These are phyloP conservation scores for Physaria fendleri DNA, from an alignment of 345 rosid species.

Conservation along the genomic window DNA sequence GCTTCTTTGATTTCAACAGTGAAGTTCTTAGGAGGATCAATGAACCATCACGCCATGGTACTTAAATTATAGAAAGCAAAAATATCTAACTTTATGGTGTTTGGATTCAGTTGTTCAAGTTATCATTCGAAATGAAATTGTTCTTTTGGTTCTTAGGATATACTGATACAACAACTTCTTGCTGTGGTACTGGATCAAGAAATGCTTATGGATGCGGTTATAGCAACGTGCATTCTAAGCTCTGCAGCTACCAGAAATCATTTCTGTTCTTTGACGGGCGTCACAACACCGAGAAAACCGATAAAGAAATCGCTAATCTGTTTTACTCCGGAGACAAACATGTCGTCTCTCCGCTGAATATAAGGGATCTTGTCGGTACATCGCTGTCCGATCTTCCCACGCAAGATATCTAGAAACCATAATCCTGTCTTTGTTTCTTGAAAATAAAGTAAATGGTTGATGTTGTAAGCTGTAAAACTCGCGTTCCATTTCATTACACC, in stretches of 20 bases:
- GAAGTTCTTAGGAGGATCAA: conserved; percentile 22
- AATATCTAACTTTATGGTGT: background rate
- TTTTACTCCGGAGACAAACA: conserved; percentile 24
- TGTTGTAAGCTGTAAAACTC: background rate
- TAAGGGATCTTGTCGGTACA: conserved; percentile 22
- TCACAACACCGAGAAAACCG: conserved; percentile 31
- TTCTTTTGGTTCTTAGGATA: conserved; percentile 15
- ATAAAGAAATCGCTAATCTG: conserved; percentile 15
- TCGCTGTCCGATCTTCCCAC: background rate
- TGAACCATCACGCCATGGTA: conserved; percentile 18
- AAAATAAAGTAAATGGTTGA: conserved; percentile 11
- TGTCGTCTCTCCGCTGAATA: conserved; percentile 23
- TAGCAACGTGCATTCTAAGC: conserved; percentile 26
- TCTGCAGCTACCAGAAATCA: conserved; percentile 24
- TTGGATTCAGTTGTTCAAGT: background rate
- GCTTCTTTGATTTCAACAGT: conserved; percentile 22
- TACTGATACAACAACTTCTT: conserved; percentile 22
- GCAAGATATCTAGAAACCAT: conserved; percentile 16
- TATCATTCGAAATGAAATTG: background rate
- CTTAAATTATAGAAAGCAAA: background rate
- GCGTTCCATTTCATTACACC: background rate
- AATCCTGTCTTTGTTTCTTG: background rate
- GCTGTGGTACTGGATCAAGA: conserved; percentile 30
- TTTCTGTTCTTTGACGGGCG: conserved; percentile 31
- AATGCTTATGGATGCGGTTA: conserved; percentile 30